These are phyloP conservation scores for Leishmania turanica DNA, from an alignment of 208 protist genomes.

Conservation along the genomic window DNA sequence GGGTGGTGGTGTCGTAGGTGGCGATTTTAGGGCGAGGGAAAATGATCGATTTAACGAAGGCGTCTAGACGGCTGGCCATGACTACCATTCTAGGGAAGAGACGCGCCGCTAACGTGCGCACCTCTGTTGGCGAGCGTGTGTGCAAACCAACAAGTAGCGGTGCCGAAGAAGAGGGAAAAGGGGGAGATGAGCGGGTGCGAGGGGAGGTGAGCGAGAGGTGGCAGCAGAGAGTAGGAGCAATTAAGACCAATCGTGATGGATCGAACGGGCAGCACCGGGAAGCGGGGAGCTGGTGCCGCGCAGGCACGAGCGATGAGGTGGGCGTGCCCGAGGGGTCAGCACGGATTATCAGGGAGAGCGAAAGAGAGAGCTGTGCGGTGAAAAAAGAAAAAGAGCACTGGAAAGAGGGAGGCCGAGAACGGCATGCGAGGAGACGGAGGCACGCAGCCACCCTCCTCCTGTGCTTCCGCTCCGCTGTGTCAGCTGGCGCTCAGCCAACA, in stretches of 20 bases:
- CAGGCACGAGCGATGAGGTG: background rate
- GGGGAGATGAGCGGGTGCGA: background rate
- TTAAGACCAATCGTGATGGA: background rate
- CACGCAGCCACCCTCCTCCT: background rate
- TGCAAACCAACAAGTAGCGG: background rate
- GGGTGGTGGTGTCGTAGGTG: constrained; percentile 57
- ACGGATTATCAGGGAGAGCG: background rate
- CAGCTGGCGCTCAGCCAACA: background rate
- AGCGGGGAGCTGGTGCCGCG: background rate
- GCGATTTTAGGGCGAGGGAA: constrained; percentile 59
- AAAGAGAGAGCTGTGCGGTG: too few species aligned
- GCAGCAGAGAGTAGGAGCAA: background rate
- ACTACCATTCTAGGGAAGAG: background rate
- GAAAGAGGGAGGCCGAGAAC: background rate
- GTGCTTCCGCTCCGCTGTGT: background rate
- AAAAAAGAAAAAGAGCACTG: background rate
- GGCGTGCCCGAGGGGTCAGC: background rate
- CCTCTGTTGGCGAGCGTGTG: background rate
- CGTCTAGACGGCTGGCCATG: constrained; percentile 59
- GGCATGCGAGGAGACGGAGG: background rate
- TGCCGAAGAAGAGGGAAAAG: background rate
- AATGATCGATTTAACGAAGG: constrained; percentile 76
- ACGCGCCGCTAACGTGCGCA: background rate
- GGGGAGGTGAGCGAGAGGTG: background rate
- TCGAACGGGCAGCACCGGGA: background rate